Percentiles rank a stretch among this genome's conserved stretches.
Conservation (phyloP, 139 green algal genomes). For the Closterium sp. region DNA sequence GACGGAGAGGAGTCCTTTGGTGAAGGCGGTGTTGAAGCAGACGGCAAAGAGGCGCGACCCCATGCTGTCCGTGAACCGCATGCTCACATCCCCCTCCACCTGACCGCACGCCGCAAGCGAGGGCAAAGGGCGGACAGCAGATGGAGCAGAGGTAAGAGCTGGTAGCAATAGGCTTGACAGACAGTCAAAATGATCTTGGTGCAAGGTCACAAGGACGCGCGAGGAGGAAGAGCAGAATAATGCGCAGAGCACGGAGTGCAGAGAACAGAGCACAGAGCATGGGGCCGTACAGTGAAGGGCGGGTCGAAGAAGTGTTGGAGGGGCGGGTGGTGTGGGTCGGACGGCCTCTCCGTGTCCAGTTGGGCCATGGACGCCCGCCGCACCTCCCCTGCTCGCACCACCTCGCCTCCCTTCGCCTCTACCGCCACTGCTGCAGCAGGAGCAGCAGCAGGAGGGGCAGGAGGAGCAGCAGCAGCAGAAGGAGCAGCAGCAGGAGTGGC, state of each 20-base stretch:
- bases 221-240: too few relatives aligned
- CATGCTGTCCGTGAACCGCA: conserved; percentile 30
- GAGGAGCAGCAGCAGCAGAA: neutral
- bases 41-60: conserved; percentile 34
- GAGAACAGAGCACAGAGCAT: neutral
- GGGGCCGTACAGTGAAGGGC: neutral
- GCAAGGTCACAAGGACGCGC: too few relatives aligned
- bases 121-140: neutral
- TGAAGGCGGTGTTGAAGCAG: conserved; percentile 46
- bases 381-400: neutral
- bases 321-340: neutral
- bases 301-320: neutral
- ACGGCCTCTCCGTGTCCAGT: conserved; percentile 2
- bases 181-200: too few relatives aligned
- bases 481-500: neutral
- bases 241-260: neutral
- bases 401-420: neutral
- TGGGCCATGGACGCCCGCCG: neutral
- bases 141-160: neutral
- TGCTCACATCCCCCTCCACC: conserved; percentile 24
- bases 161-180: too few relatives aligned
- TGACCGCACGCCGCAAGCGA: neutral
- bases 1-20: conserved; percentile 26
- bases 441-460: neutral
- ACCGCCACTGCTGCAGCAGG: neutral